Evolutionary conservation across 208 protist genomes (phyloP).

Genomic region (Crithidia fasciculata): DNA sequence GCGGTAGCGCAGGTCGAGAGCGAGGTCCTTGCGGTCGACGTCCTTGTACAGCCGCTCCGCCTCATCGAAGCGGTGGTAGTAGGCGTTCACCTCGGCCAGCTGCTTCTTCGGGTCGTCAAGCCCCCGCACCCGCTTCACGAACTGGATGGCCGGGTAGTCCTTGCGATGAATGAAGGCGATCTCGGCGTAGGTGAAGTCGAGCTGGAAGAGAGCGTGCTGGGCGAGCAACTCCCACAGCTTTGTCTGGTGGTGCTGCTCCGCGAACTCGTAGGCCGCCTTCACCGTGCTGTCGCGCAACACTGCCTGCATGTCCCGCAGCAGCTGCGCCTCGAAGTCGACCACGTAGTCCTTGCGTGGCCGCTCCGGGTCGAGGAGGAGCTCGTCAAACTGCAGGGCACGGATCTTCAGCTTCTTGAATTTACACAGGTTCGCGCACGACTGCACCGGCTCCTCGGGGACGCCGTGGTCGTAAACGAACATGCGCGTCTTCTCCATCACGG

Average conservation of each 20-base stretch:
- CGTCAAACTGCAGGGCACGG: constrained; percentile 91
- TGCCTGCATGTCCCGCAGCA: constrained; percentile 87
- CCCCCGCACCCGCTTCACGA: constrained; percentile 93
- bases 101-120: constrained; percentile 95
- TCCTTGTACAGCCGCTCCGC: constrained; percentile 96
- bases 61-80: constrained; percentile 96
- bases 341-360: constrained; percentile 86
- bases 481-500: constrained; percentile 96
- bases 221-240: constrained; percentile 95
- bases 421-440: constrained; percentile 92
- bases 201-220: constrained; percentile 87
- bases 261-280: constrained; percentile 92
- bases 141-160: constrained; percentile 97
- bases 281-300: constrained; percentile 63
- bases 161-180: constrained; percentile 94
- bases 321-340: constrained; percentile 88
- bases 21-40: constrained; percentile 96
- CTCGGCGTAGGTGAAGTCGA: constrained; percentile 92
- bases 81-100: constrained; percentile 95
- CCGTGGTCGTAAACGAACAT: constrained; percentile 93
- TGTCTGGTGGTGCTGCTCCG: constrained; percentile 90
- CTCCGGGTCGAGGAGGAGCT: constrained; percentile 94
- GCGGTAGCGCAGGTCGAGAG: constrained; percentile 91
- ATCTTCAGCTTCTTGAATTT: constrained; percentile 93
- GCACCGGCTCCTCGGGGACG: constrained; percentile 92